Percentiles rank a stretch among this genome's conserved stretches.
These are phyloP conservation scores for Zalaria obscura DNA, from an alignment of 2,329 filamentous ascomycete species.

Conservation along the genomic window DNA sequence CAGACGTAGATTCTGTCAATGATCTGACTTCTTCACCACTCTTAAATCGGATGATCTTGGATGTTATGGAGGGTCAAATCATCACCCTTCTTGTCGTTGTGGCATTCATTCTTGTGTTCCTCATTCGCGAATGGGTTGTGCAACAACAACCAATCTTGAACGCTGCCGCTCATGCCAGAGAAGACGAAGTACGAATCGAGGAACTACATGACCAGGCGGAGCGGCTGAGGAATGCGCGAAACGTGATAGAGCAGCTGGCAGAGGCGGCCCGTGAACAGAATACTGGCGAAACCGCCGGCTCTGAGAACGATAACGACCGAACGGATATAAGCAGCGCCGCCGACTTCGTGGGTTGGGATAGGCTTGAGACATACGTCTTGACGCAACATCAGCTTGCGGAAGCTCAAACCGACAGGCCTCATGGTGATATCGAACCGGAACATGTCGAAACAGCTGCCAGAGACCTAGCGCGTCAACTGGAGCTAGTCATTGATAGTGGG, in stretches of 20 bases:
- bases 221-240: too few relatives aligned
- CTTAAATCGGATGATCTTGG: conserved; percentile 66
- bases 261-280: conserved; percentile 4
- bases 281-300: background rate
- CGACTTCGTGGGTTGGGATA: too few relatives aligned
- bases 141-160: conserved; percentile 93
- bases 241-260: conserved; percentile 1
- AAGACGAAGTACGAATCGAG: conserved; percentile 14
- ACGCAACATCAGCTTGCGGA: too few relatives aligned
- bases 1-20: conserved; percentile 41
- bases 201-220: too few relatives aligned
- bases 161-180: conserved; percentile 37
- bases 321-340: background rate
- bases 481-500: background rate
- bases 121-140: conserved; percentile 95
- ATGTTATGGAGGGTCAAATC: conserved; percentile 79
- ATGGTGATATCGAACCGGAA: background rate
- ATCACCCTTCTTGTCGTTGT: conserved; percentile 86
- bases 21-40: conserved; percentile 50
- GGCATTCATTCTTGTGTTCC: conserved; percentile 89
- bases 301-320: conserved; percentile 6
- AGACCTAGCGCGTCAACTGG: background rate
- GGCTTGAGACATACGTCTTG: too few relatives aligned
- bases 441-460: background rate
- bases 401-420: background rate